phyloP scores from a whole-genome alignment of 768 basidiomycete genomes.

The Mycena pura region DNA sequence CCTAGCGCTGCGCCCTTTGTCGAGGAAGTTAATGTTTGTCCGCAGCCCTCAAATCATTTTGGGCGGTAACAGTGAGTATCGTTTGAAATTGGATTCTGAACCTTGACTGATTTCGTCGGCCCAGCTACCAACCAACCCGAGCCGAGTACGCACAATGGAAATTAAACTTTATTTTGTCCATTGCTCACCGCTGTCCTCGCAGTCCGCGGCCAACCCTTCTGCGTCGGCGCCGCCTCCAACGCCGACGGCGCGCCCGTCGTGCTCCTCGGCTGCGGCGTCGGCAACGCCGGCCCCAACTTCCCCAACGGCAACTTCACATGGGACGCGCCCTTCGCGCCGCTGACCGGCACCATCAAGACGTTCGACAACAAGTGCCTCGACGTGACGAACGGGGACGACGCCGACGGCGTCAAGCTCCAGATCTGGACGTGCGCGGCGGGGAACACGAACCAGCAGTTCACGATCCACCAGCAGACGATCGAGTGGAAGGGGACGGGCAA shows the following conservation, averaged over 20 bases:
- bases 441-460: constrained; percentile 31
- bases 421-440: constrained; percentile 30
- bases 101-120: background rate
- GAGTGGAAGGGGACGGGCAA: constrained; percentile 20
- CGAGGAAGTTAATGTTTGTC: background rate
- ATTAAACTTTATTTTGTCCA: too few species aligned
- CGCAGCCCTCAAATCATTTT: constrained; percentile 4
- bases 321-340: constrained; percentile 7
- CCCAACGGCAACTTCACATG: constrained; percentile 10
- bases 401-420: constrained; percentile 29
- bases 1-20: too few species aligned
- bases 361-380: constrained; percentile 32
- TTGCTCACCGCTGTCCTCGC: background rate
- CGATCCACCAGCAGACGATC: constrained; percentile 12
- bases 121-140: too few species aligned
- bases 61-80: constrained; percentile 4
- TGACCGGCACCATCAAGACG: constrained; percentile 16
- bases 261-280: constrained; percentile 2
- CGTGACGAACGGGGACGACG: constrained; percentile 24
- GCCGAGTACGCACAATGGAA: too few species aligned
- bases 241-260: constrained; percentile 3
- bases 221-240: constrained; percentile 5
- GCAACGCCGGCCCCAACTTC: background rate
- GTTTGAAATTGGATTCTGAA: background rate
- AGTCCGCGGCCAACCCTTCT: constrained; percentile 11